Evolutionary conservation across 2,329 filamentous ascomycete species (phyloP), one percentile per base, ranked within the genome.

Genomic region (Periconia sp.): DNA sequence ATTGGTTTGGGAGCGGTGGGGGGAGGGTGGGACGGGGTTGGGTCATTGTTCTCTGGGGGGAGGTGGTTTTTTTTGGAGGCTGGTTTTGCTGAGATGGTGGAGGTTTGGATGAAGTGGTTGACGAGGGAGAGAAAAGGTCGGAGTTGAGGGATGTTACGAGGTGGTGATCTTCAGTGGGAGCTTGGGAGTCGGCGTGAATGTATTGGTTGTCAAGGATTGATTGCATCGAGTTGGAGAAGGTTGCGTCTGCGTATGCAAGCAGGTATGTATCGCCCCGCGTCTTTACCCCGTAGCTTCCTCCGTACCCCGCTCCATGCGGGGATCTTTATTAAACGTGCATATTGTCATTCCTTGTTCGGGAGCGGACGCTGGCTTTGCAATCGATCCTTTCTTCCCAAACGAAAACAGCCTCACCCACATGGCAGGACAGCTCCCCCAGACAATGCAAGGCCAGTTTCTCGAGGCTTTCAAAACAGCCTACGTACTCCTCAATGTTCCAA

Each of bases 391-490:
- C 17, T 20, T 27, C 23, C 23, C 8, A 27, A 27, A 27, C 8
- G 5, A 27, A n/a, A n/a, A n/a, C n/a, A n/a, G n/a, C n/a, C n/a
- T n/a, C 23, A 27, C 23, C 23, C 55, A 10, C 6, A 67, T 67
- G 63, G 56, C 60, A 15, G 15, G 50, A 13, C 30, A 44, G 19
- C 48, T 65, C 17, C 67, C 67, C 15, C 30, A 57, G 13, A 59
- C 62, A 2, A 78, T 77, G 75, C 72, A 62, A 59, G 76, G 72
- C 18, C 77, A 79, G 55, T 68, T 73, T 47, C 67, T 79, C 42
- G 69, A 75, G 3, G 66, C 65, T 13, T 78, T 76, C 66, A 76
- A 76, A 51, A 70, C 62, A 6, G 74, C 76, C 1, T 78, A 79
- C 58, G 62, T 50, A 14, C 62, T 79, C 13, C 67, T 66, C 47